Percentiles rank a stretch among this genome's conserved stretches.
These are phyloP conservation scores for Discostella stelligeroides DNA, from an alignment of 108 stramenopile species.

Conservation along the genomic window DNA sequence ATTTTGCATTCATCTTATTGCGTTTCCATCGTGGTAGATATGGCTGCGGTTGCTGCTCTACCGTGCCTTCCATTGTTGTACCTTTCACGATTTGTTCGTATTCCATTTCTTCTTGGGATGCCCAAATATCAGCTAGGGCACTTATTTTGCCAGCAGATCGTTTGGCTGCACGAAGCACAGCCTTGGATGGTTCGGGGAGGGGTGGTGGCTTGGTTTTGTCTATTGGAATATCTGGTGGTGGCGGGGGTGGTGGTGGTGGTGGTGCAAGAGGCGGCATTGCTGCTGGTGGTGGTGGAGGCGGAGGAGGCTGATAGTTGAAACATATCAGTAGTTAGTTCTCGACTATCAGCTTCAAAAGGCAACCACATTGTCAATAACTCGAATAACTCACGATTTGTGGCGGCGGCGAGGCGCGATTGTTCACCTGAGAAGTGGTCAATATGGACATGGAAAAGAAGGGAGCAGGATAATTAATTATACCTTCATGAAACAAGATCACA, in stretches of 20 bases:
- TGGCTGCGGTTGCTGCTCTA: constrained; percentile 30
- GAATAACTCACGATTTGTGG: constrained; percentile 6
- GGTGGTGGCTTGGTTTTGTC: constrained; percentile 37
- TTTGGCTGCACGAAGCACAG: constrained; percentile 58
- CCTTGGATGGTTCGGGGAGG: constrained; percentile 64
- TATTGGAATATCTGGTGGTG: constrained; percentile 24
- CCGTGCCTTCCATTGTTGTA: constrained; percentile 4
- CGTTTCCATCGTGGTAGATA: constrained; percentile 45
- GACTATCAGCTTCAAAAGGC: neutral
- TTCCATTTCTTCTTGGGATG: constrained; percentile 80
- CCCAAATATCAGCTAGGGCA: constrained; percentile 79
- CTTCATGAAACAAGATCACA: neutral
- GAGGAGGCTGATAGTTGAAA: constrained; percentile 41
- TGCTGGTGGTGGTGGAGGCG: constrained; percentile 18
- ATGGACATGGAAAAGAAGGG: neutral
- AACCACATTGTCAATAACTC: neutral
- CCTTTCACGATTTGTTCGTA: constrained; percentile 54
- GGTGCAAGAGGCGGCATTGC: constrained; percentile 20
- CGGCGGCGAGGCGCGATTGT: neutral
- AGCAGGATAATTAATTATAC: no score
- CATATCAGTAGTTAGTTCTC: neutral
- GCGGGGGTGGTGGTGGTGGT: constrained; percentile 24
- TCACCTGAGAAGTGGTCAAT: neutral
- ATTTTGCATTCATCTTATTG: constrained; percentile 49
- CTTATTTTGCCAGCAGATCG: constrained; percentile 35